Evolutionary conservation across 2,329 filamentous ascomycete genomes (phyloP).

Genomic region (Pestalotiopsis sp.): DNA sequence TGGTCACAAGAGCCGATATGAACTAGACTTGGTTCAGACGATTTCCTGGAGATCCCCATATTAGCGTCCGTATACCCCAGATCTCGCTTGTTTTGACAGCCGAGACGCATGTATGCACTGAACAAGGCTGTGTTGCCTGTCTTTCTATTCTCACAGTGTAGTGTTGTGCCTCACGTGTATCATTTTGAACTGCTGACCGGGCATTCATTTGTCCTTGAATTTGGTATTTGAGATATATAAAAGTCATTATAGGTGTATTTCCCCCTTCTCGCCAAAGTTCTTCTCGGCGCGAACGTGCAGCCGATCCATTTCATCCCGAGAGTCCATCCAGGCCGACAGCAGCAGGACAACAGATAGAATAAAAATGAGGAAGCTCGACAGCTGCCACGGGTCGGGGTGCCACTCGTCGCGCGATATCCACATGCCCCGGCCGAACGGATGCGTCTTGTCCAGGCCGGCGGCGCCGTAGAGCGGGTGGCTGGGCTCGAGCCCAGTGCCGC

Average conservation of each 20-base stretch:
- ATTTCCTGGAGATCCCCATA: too few relatives aligned
- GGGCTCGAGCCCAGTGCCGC: neutral
- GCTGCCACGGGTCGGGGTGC: neutral
- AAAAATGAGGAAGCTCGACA: conserved; percentile 4
- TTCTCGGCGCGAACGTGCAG: neutral
- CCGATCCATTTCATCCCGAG: neutral
- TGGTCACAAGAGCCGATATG: too few relatives aligned
- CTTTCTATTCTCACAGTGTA: too few relatives aligned
- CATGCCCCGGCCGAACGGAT: neutral
- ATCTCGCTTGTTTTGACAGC: too few relatives aligned
- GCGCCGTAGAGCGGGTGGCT: neutral
- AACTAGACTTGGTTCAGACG: too few relatives aligned
- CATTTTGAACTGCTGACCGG: too few relatives aligned
- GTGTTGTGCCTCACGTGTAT: too few relatives aligned
- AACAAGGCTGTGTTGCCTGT: too few relatives aligned
- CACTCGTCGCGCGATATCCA: neutral
- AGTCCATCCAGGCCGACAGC: conserved; percentile 10
- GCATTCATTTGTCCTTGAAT: neutral
- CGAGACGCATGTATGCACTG: too few relatives aligned
- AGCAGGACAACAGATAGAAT: neutral
- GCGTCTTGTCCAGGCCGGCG: neutral
- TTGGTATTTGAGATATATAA: neutral
- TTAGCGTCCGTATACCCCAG: too few relatives aligned
- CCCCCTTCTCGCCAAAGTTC: conserved; percentile 10
- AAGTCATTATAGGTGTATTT: conserved; percentile 8